phyloP scores from a whole-genome alignment of 1,284 basidiomycete genomes.

The Crocinoboletus sp. region DNA sequence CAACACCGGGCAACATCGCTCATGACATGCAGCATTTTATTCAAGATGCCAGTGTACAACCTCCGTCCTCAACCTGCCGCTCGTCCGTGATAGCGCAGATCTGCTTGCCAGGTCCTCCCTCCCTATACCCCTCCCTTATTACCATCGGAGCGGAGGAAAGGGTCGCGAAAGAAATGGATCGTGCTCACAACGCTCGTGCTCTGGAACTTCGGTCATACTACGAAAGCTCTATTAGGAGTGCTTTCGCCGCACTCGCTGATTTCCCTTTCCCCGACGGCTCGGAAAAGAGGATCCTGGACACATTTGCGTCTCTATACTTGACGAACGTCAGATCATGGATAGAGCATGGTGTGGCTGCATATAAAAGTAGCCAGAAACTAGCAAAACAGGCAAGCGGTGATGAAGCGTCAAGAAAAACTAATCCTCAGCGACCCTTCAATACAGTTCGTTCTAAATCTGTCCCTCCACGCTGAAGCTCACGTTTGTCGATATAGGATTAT shows the following conservation, averaged over 20 bases:
- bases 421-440: not conserved
- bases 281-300: not conserved
- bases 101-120: not conserved
- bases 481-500: constrained; percentile 36
- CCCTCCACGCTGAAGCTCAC: not conserved
- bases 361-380: not conserved
- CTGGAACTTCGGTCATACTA: not conserved
- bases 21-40: not conserved
- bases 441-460: not conserved
- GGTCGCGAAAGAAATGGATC: not conserved
- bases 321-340: not conserved
- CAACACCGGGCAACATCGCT: not conserved
- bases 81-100: not conserved
- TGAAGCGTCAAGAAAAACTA: not conserved
- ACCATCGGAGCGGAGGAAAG: not conserved
- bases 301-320: not conserved
- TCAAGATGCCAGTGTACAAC: not conserved
- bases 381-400: not conserved
- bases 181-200: not conserved
- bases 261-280: not conserved
- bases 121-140: not conserved
- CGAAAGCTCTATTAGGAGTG: not conserved
- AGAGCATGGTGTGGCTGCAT: not conserved
- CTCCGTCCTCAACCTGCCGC: not conserved
- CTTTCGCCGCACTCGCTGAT: not conserved